These are phyloP conservation scores for Lactarius quietus DNA, from an alignment of 768 basidiomycete genomes.

Conservation along the genomic window DNA sequence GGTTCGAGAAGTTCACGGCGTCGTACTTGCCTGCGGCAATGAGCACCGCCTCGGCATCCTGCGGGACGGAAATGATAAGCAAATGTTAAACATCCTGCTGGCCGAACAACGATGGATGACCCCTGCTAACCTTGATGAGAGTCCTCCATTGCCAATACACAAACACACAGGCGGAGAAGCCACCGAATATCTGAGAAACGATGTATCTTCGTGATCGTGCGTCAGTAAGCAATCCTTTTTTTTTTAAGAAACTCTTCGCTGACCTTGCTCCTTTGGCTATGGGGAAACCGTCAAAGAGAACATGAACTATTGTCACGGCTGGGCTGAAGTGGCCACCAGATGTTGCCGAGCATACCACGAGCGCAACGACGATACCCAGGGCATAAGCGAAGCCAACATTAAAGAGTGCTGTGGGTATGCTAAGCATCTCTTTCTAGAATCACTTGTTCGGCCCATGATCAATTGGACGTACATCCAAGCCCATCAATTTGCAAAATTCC, in stretches of 20 bases:
- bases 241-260: conserved; percentile 14
- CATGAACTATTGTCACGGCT: conserved; percentile 50
- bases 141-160: conserved; percentile 32
- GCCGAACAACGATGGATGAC: neutral
- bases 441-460: neutral
- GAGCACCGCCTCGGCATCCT: conserved; percentile 33
- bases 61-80: neutral
- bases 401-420: conserved; percentile 30
- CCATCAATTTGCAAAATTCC: conserved; percentile 26
- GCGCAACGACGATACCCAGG: conserved; percentile 38
- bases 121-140: conserved; percentile 26
- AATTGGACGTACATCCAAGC: conserved; percentile 32
- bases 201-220: conserved; percentile 30
- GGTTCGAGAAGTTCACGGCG: conserved; percentile 35
- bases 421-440: neutral
- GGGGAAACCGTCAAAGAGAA: conserved; percentile 55
- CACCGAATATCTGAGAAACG: conserved; percentile 35
- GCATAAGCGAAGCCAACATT: conserved; percentile 38
- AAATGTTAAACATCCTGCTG: neutral
- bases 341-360: conserved; percentile 34
- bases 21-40: conserved; percentile 31
- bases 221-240: neutral
- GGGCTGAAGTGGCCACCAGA: conserved; percentile 49
- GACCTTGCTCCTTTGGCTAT: conserved; percentile 48
- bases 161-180: conserved; percentile 30